phyloP scores from a whole-genome alignment of 306 rosid species.

The Glycine latifolia region DNA sequence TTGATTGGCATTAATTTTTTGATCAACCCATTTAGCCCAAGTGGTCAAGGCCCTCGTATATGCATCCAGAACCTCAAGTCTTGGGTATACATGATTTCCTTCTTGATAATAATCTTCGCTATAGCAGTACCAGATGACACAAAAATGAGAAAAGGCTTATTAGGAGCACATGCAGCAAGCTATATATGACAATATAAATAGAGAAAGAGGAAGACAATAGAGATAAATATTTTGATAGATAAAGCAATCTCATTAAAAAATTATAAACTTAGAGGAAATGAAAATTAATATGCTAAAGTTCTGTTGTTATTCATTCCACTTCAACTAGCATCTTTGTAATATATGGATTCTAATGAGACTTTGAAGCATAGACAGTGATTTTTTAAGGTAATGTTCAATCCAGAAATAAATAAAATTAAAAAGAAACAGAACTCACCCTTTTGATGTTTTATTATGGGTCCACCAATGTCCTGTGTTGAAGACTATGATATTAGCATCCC shows the following conservation, averaged over 20 bases:
- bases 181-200: background rate
- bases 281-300: background rate
- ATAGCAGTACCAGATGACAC: slow-evolving; percentile 31
- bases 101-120: slow-evolving; percentile 90
- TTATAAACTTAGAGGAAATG: background rate
- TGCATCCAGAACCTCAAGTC: slow-evolving; percentile 69
- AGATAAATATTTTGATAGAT: background rate
- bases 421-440: slow-evolving; percentile 59
- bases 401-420: background rate
- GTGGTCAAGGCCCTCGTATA: slow-evolving; percentile 80
- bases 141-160: slow-evolving; percentile 25
- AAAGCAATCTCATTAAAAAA: too few species aligned
- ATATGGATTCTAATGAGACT: background rate
- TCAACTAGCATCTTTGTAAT: too few species aligned
- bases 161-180: background rate
- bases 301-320: too few species aligned
- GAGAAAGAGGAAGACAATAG: background rate
- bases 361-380: background rate
- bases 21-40: slow-evolving; percentile 81
- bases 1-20: slow-evolving; percentile 57
- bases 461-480: slow-evolving; percentile 96
- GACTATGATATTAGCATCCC: slow-evolving; percentile 72
- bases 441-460: slow-evolving; percentile 92
- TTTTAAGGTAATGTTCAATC: background rate
- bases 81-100: slow-evolving; percentile 75